These are phyloP conservation scores for Zanthoxylum bungeanum DNA, from an alignment of 345 rosid species.

Conservation along the genomic window DNA sequence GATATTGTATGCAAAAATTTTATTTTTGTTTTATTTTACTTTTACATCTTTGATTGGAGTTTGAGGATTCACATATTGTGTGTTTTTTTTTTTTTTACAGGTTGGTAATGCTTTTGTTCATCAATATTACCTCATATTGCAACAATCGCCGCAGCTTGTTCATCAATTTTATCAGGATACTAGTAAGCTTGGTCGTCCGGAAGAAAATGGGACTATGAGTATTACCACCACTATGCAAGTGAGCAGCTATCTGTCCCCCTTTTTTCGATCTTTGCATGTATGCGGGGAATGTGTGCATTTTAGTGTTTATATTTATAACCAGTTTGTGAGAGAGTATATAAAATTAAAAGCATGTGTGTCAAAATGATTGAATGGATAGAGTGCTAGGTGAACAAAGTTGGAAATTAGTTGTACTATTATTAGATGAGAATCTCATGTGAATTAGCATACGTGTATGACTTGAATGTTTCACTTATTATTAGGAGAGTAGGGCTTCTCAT, in stretches of 20 bases:
- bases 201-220: constrained; percentile 60
- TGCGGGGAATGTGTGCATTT: not conserved
- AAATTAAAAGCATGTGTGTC: not conserved
- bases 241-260: constrained; percentile 22
- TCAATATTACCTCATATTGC: constrained; percentile 86
- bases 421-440: not conserved
- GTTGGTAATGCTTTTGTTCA: constrained; percentile 95
- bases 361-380: not conserved
- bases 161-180: constrained; percentile 89
- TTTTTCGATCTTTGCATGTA: not conserved
- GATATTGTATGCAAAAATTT: constrained; percentile 35
- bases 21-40: not conserved
- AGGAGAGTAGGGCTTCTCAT: constrained; percentile 5
- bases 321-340: not conserved
- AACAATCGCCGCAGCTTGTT: constrained; percentile 86
- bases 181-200: constrained; percentile 95
- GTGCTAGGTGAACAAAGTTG: not conserved
- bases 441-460: not conserved
- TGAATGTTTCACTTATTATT: not conserved
- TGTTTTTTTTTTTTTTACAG: constrained; percentile 27
- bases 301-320: not conserved
- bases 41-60: not conserved
- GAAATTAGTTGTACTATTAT: not conserved
- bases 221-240: constrained; percentile 85
- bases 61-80: not conserved